A percentile compares a stretch with the other conserved stretches of the same genome.
These are phyloP conservation scores for Aspergillus terreus DNA, from an alignment of 2,329 filamentous ascomycete genomes.

Conservation along the genomic window DNA sequence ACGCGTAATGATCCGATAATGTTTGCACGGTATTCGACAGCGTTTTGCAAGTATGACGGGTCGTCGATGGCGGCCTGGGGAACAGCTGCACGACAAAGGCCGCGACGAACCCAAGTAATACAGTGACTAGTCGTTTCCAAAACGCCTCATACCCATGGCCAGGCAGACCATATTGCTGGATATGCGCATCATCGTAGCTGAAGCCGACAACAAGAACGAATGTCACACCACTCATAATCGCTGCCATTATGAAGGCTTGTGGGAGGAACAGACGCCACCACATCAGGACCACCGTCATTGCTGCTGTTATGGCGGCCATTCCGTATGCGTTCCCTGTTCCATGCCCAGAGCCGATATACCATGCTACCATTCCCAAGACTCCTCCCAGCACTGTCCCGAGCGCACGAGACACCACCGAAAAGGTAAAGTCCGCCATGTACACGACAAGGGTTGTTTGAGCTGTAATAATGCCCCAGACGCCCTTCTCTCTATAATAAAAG, in stretches of 20 bases:
- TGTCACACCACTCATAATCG: constrained; percentile 42
- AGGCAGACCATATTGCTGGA: constrained; percentile 4
- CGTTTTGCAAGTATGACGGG: constrained; percentile 6
- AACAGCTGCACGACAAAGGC: constrained; percentile 6
- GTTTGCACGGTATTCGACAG: constrained; percentile 6
- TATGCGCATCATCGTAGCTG: constrained; percentile 43
- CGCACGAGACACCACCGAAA: constrained; percentile 41
- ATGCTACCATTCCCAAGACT: constrained; percentile 44
- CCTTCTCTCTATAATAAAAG: constrained; percentile 52
- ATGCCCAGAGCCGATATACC: constrained; percentile 51
- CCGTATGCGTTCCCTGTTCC: constrained; percentile 51
- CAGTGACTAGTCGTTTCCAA: constrained; percentile 7
- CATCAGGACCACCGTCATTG: constrained; percentile 30
- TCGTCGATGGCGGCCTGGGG: constrained; percentile 5
- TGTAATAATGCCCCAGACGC: constrained; percentile 52
- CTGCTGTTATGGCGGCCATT: constrained; percentile 41
- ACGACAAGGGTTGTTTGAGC: constrained; percentile 47
- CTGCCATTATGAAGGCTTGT: constrained; percentile 25
- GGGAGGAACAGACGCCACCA: constrained; percentile 34
- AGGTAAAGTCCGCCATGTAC: constrained; percentile 51
- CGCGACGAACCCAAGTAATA: constrained; percentile 4
- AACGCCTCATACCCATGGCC: constrained; percentile 6
- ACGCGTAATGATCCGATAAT: constrained; percentile 7
- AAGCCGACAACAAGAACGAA: constrained; percentile 46
- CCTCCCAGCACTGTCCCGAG: constrained; percentile 48